phyloP scores from a whole-genome alignment of 305 asterid species.

The Nicotiana rustica region DNA sequence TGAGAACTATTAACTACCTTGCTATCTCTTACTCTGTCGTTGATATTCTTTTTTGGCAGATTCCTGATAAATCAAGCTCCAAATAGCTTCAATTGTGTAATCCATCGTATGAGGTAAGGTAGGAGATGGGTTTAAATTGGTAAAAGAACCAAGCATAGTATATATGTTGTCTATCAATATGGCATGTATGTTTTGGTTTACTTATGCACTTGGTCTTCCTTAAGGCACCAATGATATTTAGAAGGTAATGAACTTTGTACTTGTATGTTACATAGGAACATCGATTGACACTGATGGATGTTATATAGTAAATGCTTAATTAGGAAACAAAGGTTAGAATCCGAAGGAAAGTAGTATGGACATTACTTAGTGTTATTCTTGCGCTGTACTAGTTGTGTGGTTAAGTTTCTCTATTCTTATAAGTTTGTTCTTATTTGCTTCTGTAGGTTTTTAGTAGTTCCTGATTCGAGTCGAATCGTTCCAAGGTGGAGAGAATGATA shows the following conservation, averaged over 20 bases:
- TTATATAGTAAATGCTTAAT: not conserved
- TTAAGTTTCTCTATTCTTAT: not conserved
- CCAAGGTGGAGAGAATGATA: constrained; percentile 1
- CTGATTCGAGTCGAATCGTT: not conserved
- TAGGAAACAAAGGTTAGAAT: not conserved
- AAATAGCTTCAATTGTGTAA: no score
- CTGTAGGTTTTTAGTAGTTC: not conserved
- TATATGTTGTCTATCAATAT: not conserved
- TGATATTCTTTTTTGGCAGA: no score
- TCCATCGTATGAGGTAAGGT: no score
- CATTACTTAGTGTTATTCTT: constrained; percentile 5
- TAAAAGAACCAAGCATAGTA: not conserved
- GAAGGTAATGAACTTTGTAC: not conserved
- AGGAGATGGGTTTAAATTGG: constrained; percentile 6
- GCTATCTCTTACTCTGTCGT: no score
- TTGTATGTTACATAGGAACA: not conserved
- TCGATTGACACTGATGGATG: not conserved
- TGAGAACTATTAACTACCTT: no score
- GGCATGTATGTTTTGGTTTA: not conserved
- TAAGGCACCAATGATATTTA: not conserved
- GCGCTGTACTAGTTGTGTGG: not conserved
- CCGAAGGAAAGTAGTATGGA: not conserved
- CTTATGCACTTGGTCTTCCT: not conserved
- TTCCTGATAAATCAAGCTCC: no score
- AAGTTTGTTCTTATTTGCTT: constrained; percentile 8